Base-by-base conservation (phyloP, 176 grass and related monocot species). In the Dactylis glomerata region DNA sequence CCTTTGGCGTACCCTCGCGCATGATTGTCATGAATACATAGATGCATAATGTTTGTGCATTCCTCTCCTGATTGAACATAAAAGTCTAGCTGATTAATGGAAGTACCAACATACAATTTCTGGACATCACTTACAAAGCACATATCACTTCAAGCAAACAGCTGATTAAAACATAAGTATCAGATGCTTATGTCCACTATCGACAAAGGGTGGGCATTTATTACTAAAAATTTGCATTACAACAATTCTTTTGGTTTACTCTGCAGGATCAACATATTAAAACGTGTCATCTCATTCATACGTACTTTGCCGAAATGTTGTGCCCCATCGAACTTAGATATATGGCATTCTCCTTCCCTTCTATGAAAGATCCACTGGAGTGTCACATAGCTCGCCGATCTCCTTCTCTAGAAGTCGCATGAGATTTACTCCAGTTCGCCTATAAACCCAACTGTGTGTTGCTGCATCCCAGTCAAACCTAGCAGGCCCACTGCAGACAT, bases 341-440 rank as follows among this genome's bases (percentile, higher is more conserved):
- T 14, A 8, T 64, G 31, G 36, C 38, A 78, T 59, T 82, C 68
- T 72, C 38, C 46, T 13, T 54, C 5, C 3, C 8, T 79, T n/a
- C 87, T 83, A 97, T 12, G 75, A 88, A 86, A 94, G 90, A 72
- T 85, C 82, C 67, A 87, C 81, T 55, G 90, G 84, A 36, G 84
- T 54, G 28, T 86, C 84, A 65, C 92, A 94, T 15, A 97, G 70
- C 79, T 89, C 80, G 51, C 80, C 34, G 2, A 97, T 38, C 84
- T 95, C 95, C 79, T 91, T 59, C 86, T 88, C 87, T 10, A 97
- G 70, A 82, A 97, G 91, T 3, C 86, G 71, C 27, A 88, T 56
- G 57, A 95, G 79, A 59, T 93, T 86, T 6, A 87, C 88, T 83
- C 93, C 86, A n/a, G 86, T 97, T 64, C 92, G 66, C 74, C 87